A percentile compares a stretch with the other conserved stretches of the same genome.
phyloP scores from a whole-genome alignment of 2,329 filamentous ascomycete species.

The Phoma sp. region DNA sequence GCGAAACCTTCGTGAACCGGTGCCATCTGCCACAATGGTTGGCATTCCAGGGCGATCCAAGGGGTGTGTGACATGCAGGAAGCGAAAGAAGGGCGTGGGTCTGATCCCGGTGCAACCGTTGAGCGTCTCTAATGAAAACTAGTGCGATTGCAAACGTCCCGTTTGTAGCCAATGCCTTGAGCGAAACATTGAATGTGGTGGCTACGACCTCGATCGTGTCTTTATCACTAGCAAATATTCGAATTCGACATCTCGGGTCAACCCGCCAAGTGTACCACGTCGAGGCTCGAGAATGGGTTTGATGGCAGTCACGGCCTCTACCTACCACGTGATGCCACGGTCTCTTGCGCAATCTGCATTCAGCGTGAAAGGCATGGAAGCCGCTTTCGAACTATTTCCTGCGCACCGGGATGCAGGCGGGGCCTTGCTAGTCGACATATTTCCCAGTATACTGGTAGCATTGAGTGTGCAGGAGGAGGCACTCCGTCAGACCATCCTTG shows the following conservation, averaged over 20 bases:
- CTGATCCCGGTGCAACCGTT: not conserved
- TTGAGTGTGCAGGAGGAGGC: constrained; percentile 33
- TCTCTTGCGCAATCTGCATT: constrained; percentile 32
- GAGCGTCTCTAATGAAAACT: not conserved
- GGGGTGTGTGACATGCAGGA: constrained; percentile 40
- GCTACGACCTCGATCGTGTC: constrained; percentile 67
- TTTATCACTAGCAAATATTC: constrained; percentile 57
- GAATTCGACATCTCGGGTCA: not conserved
- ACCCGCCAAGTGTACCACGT: not conserved
- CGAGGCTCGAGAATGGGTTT: not conserved
- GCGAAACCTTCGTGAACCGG: not conserved
- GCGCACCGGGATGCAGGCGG: constrained; percentile 12
- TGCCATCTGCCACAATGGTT: constrained; percentile 22
- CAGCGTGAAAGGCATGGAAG: constrained; percentile 27
- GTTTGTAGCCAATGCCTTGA: constrained; percentile 66
- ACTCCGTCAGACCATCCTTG: constrained; percentile 32
- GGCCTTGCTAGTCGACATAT: constrained; percentile 9
- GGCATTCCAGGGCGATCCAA: constrained; percentile 43
- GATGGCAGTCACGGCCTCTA: constrained; percentile 13
- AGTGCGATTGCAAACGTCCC: constrained; percentile 69
- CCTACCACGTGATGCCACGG: constrained; percentile 4
- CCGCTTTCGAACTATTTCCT: constrained; percentile 32
- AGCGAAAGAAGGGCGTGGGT: constrained; percentile 64
- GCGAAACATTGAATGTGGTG: constrained; percentile 65
- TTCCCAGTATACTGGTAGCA: constrained; percentile 23